Evolutionary conservation across 148 eudicot species (phyloP), one percentile per base, ranked within the genome.

Genomic region (Camellia sinensis): DNA sequence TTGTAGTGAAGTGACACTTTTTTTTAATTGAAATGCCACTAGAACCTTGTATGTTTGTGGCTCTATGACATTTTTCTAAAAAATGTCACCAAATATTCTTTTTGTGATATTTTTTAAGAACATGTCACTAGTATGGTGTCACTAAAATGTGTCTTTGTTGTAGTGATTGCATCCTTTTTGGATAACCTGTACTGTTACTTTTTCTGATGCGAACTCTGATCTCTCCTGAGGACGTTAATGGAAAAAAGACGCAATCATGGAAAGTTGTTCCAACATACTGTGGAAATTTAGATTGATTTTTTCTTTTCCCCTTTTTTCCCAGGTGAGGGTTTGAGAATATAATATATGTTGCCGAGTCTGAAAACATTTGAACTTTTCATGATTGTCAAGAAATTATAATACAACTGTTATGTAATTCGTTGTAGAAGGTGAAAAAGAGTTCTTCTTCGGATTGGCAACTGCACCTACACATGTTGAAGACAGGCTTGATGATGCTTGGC

Each of bases 391-490:
- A 48, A 21, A 18, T 78, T 71, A 37, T 73, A 29, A 59, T 77
- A 72, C 53, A 71, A 18, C 21, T 56, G 8, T 13, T 17, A 5
- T n/a, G 52, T 65, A 66, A 71, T 77, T 68, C 64, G 21, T 19
- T 83, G 78, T 84, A 92, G 92, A 84, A 61, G 94, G 85, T 67
- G 93, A 90, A 69, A 61, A 77, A 6, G 92, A 91, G 83, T 96
- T 96, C 92, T 96, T 96, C 83, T 96, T 96, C 80, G 99, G 99
- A 67, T 84, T 96, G 89, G 99, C 98, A 68, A 96, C 98, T 37
- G 99, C 99, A 56, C 98, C 99, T 1, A 98, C 99, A 59, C 99
- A 96, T 70, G 97, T 94, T 66, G 99, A 96, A 84, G 99, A 96
- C 82, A 90, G 85, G 87, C 95, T 96, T 19, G 37, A 92, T 85